Base-by-base conservation (phyloP, 2,329 filamentous ascomycete genomes). In the Elsinoe ampelina region DNA sequence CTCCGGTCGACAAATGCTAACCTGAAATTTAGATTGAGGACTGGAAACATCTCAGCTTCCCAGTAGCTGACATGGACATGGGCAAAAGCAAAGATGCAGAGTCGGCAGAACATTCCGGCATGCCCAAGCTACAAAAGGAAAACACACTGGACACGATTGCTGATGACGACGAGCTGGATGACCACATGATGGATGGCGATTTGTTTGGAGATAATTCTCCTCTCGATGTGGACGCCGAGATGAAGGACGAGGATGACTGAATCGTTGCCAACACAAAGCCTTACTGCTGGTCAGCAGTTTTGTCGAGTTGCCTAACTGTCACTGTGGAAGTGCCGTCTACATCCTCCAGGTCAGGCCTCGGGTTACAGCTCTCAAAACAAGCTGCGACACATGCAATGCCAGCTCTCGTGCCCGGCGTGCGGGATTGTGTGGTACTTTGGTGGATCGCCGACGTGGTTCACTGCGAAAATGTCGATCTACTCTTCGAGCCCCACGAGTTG, bases 31-130 rank as follows among this genome's bases (percentile, higher is more conserved):
- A 63, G 60, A 72, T 72, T 55, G 70, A 72, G 57, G 70, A 72
- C 55, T 72, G 70, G 70, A 72, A 72, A 62, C 66, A 70, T 60
- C 58, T 72, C 35, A 65, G 65, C 48, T 72, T 72, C 43, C 68
- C 67, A 2, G 61, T 61, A 13, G 59, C 60, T 17, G 67, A 67
- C 11, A 67, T 68, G 42, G 60, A 61, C 41, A 61, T 60, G n/a
- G 55, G 45, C 17, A 64, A 63, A 47, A 61, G 45, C 17, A 64
- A 63, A 50, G 61, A 61, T 13, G 55, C 55, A 17, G 52, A 55
- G n/a, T 26, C 48, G 48, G 34, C 48, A 59, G 38, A 55, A 52
- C 51, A 57, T 36, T 54, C 42, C 38, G 34, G 43, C 55, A 54
- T 42, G 54, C 54, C 36, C 56, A 60, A 34, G 19, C 17, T 17